phyloP scores from a whole-genome alignment of 768 basidiomycete species.

The Xerocomus potaroensis region DNA sequence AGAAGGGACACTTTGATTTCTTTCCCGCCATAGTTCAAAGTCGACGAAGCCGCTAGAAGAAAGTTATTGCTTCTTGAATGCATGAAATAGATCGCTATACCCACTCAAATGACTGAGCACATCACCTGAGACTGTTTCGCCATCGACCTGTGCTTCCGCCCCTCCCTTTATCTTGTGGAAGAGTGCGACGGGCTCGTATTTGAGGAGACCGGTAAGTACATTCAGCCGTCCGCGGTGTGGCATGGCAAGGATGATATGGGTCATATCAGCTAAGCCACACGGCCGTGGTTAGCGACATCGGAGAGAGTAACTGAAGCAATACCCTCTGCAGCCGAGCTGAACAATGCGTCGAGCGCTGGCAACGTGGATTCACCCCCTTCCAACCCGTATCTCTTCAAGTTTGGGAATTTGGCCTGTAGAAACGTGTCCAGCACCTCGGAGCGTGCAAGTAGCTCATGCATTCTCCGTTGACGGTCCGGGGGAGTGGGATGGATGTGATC shows the following conservation, averaged over 20 bases:
- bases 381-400: constrained; percentile 80
- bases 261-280: constrained; percentile 49
- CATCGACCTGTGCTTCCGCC: constrained; percentile 57
- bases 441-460: constrained; percentile 62
- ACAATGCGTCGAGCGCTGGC: constrained; percentile 76
- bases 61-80: not conserved
- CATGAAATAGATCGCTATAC: constrained; percentile 14
- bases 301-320: not conserved
- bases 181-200: constrained; percentile 60
- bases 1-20: constrained; percentile 68
- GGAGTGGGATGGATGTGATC: constrained; percentile 29
- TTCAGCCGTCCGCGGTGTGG: constrained; percentile 88
- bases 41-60: constrained; percentile 59
- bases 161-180: constrained; percentile 89
- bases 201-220: constrained; percentile 72
- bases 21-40: constrained; percentile 47
- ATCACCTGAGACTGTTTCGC: constrained; percentile 69
- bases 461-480: constrained; percentile 46
- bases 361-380: constrained; percentile 96
- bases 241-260: constrained; percentile 78
- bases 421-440: constrained; percentile 86
- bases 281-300: not conserved
- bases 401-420: constrained; percentile 84
- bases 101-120: constrained; percentile 81
- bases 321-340: constrained; percentile 63